Evolutionary conservation across 2,329 filamentous ascomycete species (phyloP).

Genomic region (Cladosporium austrohemisphaericum): DNA sequence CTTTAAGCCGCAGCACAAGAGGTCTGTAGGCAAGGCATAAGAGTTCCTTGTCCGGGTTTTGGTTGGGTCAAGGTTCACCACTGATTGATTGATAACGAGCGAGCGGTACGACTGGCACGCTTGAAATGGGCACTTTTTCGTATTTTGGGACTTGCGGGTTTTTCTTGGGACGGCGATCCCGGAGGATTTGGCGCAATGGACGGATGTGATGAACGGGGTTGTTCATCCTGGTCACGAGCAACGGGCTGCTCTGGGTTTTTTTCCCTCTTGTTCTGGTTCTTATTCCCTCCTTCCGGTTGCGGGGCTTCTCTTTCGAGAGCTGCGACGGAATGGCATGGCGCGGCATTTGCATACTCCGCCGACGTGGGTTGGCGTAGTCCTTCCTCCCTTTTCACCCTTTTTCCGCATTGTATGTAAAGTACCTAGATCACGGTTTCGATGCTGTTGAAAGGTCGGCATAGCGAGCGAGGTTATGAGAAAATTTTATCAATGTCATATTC

Average conservation of each 20-base stretch:
- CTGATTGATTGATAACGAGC: constrained; percentile 9
- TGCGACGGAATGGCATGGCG: not conserved
- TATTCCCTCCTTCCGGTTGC: constrained; percentile 8
- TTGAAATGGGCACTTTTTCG: constrained; percentile 2
- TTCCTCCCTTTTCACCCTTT: not conserved
- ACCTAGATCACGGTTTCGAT: no score
- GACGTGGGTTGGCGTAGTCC: not conserved
- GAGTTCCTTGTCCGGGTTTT: not conserved
- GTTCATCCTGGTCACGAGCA: constrained; percentile 2
- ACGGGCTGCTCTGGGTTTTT: not conserved
- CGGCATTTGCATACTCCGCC: constrained; percentile 1
- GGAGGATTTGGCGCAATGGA: no score
- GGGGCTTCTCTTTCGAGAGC: constrained; percentile 2
- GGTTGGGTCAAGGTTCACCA: no score
- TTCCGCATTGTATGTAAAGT: no score
- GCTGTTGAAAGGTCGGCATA: no score
- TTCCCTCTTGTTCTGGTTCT: not conserved
- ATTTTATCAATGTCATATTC: no score
- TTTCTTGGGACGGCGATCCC: no score
- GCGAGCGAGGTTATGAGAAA: no score
- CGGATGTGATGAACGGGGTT: not conserved
- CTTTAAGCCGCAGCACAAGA: constrained; percentile 4
- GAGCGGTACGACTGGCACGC: not conserved
- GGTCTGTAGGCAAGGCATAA: not conserved
- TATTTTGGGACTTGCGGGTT: not conserved